A percentile compares a stretch with the other conserved stretches of the same genome.
Conservation (phyloP, 495 filamentous ascomycete species). For the Penicillium macrosclerotiorum region DNA sequence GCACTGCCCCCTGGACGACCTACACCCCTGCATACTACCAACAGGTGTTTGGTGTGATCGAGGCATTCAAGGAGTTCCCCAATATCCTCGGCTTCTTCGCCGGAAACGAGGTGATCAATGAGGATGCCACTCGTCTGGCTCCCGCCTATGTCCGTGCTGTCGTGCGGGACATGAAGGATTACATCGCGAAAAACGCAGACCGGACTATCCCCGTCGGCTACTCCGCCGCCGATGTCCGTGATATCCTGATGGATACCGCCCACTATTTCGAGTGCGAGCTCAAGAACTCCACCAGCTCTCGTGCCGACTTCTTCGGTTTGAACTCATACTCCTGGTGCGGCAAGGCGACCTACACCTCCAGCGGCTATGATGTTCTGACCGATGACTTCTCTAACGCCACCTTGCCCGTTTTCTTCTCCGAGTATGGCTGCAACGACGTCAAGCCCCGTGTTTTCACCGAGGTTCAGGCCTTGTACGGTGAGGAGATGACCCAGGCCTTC, state of each 20-base stretch:
- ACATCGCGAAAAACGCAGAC: conserved; percentile 68
- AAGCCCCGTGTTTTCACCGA: conserved; percentile 81
- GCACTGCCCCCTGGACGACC: conserved; percentile 60
- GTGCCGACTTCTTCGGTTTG: conserved; percentile 84
- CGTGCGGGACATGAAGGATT: conserved; percentile 82
- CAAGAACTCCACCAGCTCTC: conserved; percentile 60
- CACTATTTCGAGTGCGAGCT: conserved; percentile 83
- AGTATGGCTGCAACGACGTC: conserved; percentile 90
- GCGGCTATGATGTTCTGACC: conserved; percentile 71
- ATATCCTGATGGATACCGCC: conserved; percentile 73
- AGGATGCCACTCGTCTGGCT: conserved; percentile 42
- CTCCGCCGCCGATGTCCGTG: conserved; percentile 89
- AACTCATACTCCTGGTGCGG: conserved; percentile 98
- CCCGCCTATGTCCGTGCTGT: conserved; percentile 58
- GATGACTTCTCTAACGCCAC: conserved; percentile 66
- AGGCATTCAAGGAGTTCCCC: conserved; percentile 90
- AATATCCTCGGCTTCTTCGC: conserved; percentile 91
- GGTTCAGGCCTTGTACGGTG: conserved; percentile 74
- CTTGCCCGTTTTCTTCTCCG: conserved; percentile 92
- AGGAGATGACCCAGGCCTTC: conserved; percentile 73
- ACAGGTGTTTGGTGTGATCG: conserved; percentile 84
- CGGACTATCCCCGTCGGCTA: conserved; percentile 82
- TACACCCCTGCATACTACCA: conserved; percentile 77
- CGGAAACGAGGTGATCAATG: conserved; percentile 91
- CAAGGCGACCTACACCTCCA: conserved; percentile 63